Conservation (phyloP, 441 rosid genomes). For the Adansonia rubrostipa region DNA sequence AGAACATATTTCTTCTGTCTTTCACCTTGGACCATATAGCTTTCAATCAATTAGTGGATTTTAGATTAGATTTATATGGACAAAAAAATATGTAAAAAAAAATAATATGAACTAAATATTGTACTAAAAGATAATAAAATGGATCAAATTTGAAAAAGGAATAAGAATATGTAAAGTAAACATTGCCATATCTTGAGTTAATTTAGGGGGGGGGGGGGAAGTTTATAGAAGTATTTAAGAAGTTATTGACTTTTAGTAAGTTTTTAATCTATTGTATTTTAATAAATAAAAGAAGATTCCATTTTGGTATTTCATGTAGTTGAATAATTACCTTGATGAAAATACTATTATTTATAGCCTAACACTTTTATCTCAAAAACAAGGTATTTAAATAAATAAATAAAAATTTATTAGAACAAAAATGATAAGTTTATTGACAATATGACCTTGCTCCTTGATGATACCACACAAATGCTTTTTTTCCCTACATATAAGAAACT, state of each 20-base stretch:
- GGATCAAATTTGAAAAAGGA: background rate
- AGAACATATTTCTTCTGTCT: background rate
- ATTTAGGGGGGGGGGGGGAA: background rate
- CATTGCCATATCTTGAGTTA: background rate
- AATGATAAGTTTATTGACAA: background rate
- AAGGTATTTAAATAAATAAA: no score
- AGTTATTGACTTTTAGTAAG: background rate
- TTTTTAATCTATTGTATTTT: background rate
- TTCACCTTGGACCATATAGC: background rate
- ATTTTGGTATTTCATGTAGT: no score
- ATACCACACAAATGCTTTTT: background rate
- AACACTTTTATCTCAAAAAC: background rate
- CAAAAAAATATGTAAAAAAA: background rate
- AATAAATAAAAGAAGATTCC: background rate
- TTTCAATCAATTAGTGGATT: background rate
- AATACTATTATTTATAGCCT: background rate
- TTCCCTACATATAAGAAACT: no score
- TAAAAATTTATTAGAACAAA: background rate
- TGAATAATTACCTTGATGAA: background rate
- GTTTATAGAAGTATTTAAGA: conserved; percentile 3
- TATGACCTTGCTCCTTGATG: background rate
- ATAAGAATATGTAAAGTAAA: background rate
- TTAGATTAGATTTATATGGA: background rate
- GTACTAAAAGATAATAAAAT: background rate
- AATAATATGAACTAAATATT: background rate